phyloP scores from a whole-genome alignment of 306 rosid genomes.

The Macrotyloma uniflorum region DNA sequence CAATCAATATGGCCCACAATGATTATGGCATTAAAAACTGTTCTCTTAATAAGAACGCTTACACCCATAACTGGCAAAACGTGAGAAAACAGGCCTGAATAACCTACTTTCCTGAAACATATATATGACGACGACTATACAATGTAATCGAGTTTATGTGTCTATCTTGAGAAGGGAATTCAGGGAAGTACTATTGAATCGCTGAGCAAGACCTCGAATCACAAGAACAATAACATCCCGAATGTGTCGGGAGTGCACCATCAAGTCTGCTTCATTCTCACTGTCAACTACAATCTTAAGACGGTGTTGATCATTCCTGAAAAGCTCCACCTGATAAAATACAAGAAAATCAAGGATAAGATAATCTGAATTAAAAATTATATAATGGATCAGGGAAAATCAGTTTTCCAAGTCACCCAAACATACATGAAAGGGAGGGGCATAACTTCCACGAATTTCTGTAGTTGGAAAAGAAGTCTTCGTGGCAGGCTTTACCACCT shows the following conservation, averaged over 20 bases:
- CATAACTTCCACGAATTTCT: conserved; percentile 89
- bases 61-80: conserved; percentile 9
- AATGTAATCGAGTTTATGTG: conserved; percentile 43
- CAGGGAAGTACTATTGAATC: conserved; percentile 96
- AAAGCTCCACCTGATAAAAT: conserved; percentile 80
- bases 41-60: conserved; percentile 11
- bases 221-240: conserved; percentile 91
- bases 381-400: background rate
- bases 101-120: conserved; percentile 23
- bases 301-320: conserved; percentile 89
- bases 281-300: conserved; percentile 83
- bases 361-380: background rate
- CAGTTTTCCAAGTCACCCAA: conserved; percentile 8
- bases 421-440: conserved; percentile 98
- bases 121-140: conserved; percentile 39
- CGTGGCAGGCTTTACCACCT: conserved; percentile 95
- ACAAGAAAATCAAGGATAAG: conserved; percentile 16
- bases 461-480: conserved; percentile 92
- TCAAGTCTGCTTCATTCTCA: conserved; percentile 86
- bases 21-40: conserved; percentile 20
- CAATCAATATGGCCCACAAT: conserved; percentile 22
- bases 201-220: conserved; percentile 92
- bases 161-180: conserved; percentile 96
- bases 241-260: conserved; percentile 95
- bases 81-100: conserved; percentile 32